These are phyloP conservation scores for Maudiozyma pseudohumilis DNA, from an alignment of 805 yeast genomes.

Conservation along the genomic window DNA sequence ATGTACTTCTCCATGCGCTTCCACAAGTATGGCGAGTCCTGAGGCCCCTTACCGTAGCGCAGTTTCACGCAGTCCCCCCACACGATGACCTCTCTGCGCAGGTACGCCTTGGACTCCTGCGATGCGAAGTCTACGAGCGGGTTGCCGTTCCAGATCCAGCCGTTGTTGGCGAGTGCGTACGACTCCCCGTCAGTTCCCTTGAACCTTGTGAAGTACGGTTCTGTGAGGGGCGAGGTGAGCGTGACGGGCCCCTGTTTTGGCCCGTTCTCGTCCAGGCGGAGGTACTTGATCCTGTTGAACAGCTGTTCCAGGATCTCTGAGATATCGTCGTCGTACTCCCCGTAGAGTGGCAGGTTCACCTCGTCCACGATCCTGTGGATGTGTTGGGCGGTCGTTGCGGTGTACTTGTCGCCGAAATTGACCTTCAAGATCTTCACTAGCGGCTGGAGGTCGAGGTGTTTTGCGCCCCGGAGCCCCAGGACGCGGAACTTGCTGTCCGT, in stretches of 20 bases:
- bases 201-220: slow-evolving; percentile 80
- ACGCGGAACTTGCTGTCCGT: slow-evolving; percentile 33
- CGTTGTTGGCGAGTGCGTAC: slow-evolving; percentile 83
- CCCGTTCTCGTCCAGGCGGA: slow-evolving; percentile 71
- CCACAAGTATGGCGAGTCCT: slow-evolving; percentile 89
- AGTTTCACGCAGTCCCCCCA: slow-evolving; percentile 97
- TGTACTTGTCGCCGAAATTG: slow-evolving; percentile 27
- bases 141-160: slow-evolving; percentile 98
- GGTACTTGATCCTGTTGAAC: slow-evolving; percentile 63
- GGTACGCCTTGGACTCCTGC: slow-evolving; percentile 61
- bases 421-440: slow-evolving; percentile 45
- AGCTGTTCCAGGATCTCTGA: slow-evolving; percentile 57
- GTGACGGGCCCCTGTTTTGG: slow-evolving; percentile 67
- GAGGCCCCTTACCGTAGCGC: slow-evolving; percentile 67
- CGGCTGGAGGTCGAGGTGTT: slow-evolving; percentile 40
- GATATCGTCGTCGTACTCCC: slow-evolving; percentile 65
- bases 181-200: slow-evolving; percentile 39
- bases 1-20: slow-evolving; percentile 74
- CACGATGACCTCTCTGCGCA: slow-evolving; percentile 85
- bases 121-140: slow-evolving; percentile 93
- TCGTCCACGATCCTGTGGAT: slow-evolving; percentile 55
- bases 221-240: slow-evolving; percentile 53
- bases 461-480: slow-evolving; percentile 41
- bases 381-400: slow-evolving; percentile 25
- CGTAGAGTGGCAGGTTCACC: slow-evolving; percentile 64